Percentiles rank a stretch among this genome's conserved stretches.
phyloP scores from a whole-genome alignment of 1,284 basidiomycete genomes.

The Cronartium quercuum region DNA sequence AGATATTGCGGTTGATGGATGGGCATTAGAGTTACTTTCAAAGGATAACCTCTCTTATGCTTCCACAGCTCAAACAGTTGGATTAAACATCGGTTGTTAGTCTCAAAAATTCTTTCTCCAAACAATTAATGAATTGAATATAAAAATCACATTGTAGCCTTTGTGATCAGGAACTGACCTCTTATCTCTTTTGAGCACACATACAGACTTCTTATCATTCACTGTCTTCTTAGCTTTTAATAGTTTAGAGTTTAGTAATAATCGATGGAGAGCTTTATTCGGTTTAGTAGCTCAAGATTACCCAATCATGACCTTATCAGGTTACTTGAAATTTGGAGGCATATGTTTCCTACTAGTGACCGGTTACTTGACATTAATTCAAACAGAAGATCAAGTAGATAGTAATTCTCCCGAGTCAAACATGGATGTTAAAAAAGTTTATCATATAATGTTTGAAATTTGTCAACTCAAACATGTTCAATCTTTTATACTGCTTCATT shows the following conservation, averaged over 20 bases:
- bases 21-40: slow-evolving; percentile 94
- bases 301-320: slow-evolving; percentile 70
- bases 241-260: slow-evolving; percentile 78
- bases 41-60: slow-evolving; percentile 93
- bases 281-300: slow-evolving; percentile 56
- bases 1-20: slow-evolving; percentile 98
- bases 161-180: not conserved
- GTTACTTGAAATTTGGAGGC: slow-evolving; percentile 83
- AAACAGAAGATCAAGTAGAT: slow-evolving; percentile 61
- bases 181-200: not conserved
- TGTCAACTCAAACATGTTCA: slow-evolving; percentile 91
- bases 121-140: too few species aligned
- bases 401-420: slow-evolving; percentile 67
- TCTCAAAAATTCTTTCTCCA: not conserved
- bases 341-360: slow-evolving; percentile 75
- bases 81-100: slow-evolving; percentile 77
- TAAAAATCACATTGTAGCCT: not conserved
- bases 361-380: slow-evolving; percentile 76
- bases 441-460: slow-evolving; percentile 90
- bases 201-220: slow-evolving; percentile 73
- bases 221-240: slow-evolving; percentile 97
- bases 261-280: slow-evolving; percentile 26
- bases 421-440: slow-evolving; percentile 84
- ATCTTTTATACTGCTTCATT: slow-evolving; percentile 75
- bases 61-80: slow-evolving; percentile 95